These are phyloP conservation scores for Apiospora rasikravindrae DNA, from an alignment of 2,329 filamentous ascomycete species.

Conservation along the genomic window DNA sequence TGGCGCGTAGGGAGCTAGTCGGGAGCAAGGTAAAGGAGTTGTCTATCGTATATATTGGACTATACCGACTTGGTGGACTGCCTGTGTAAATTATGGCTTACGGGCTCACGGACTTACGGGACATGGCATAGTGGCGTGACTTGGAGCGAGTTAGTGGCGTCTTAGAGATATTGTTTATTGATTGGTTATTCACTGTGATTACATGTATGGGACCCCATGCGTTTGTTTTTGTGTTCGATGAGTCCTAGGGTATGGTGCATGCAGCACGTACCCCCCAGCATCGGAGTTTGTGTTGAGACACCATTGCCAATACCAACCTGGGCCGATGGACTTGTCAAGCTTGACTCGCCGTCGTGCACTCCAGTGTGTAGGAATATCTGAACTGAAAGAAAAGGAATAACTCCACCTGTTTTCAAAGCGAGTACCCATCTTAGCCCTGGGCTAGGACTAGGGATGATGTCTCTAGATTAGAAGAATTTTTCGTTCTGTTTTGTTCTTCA, in stretches of 20 bases:
- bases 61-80: slow-evolving; percentile 7
- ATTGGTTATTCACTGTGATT: slow-evolving; percentile 15
- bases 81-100: slow-evolving; percentile 20
- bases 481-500: neutral
- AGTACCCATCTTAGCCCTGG: neutral
- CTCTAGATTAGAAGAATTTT: neutral
- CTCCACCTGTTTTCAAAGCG: neutral
- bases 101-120: slow-evolving; percentile 19
- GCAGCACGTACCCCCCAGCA: neutral
- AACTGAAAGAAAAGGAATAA: neutral
- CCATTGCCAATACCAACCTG: too few species aligned
- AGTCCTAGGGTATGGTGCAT: neutral
- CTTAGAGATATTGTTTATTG: slow-evolving; percentile 14
- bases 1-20: neutral
- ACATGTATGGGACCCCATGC: neutral
- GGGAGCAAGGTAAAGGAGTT: slow-evolving; percentile 5
- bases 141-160: slow-evolving; percentile 19
- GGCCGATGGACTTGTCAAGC: neutral
- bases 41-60: slow-evolving; percentile 18
- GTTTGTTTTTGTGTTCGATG: neutral
- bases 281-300: neutral
- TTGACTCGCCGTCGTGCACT: neutral
- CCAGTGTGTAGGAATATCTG: neutral
- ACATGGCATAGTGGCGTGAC: slow-evolving; percentile 13
- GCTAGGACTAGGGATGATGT: neutral